Base-by-base conservation (phyloP, 2,329 filamentous ascomycete species). In the Apiospora koreana region DNA sequence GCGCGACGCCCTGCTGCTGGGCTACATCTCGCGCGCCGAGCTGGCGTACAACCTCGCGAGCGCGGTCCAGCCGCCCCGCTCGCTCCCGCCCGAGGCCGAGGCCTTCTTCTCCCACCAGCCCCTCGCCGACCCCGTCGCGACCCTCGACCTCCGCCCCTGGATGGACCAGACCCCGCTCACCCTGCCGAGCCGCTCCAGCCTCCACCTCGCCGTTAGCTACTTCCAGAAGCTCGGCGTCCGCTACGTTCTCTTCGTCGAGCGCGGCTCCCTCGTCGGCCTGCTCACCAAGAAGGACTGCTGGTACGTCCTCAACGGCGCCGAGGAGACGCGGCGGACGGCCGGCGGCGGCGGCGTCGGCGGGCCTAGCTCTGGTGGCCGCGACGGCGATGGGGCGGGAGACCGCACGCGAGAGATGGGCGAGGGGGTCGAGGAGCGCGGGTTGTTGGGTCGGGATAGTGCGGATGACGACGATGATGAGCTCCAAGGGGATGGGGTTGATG, bases 151-250 rank as follows among this genome's bases (percentile, higher is more conserved):
- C 14, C 87, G 95, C 9, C 95, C 95, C 2, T 99, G 96, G 96
- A 98, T 99, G 94, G 96, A 99, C 80, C 95, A 98, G 81, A 99
- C 96, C 0, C 96, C 96, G 0, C 93, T 99, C 65, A 98, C 96
- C 0, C 86, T 98, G 23, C 93, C 94, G 54, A 91, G 90, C 28
- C 89, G 91, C 73, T 91, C 91, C 21, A 92, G 87, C 71, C 89
- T 99, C 71, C 91, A 95, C 78, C 88, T 98, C n/a, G 94, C 93
- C 3, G 91, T 97, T 31, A 91, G 89, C 70, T 97, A 99, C 87
- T 98, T 99, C 82, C 94, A 97, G 83, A 95, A 95, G 79, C 88
- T 99, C 10, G 96, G 96, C 25, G 83, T 99, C 72, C 89, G 95
- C 67, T 98, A 98, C 82, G 89, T 99, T 6, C 83, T 98, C 3